Conservation (phyloP, 805 yeast species). For the Maudiozyma bulderi region DNA sequence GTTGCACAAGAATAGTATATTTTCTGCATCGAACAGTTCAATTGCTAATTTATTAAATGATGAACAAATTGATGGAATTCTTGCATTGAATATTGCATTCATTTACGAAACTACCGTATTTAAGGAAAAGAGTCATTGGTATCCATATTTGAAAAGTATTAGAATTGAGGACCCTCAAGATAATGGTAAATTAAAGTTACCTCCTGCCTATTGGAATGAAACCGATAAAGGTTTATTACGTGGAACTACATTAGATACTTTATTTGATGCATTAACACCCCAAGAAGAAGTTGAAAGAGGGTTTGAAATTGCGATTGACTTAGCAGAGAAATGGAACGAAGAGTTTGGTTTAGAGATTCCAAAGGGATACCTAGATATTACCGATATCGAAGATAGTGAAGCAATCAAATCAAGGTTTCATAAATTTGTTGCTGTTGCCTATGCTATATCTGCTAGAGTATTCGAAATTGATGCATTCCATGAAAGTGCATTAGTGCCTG, state of each 20-base stretch:
- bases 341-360: conserved; percentile 26
- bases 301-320: conserved; percentile 30
- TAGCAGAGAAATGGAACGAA: conserved; percentile 28
- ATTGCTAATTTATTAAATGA: conserved; percentile 63
- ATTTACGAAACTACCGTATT: conserved; percentile 54
- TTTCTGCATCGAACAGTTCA: conserved; percentile 49
- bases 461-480: conserved; percentile 72
- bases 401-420: conserved; percentile 26
- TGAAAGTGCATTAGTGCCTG: conserved; percentile 73
- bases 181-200: conserved; percentile 31
- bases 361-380: conserved; percentile 17
- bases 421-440: conserved; percentile 47
- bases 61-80: conserved; percentile 50
- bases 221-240: conserved; percentile 37
- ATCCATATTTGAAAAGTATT: conserved; percentile 48
- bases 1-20: conserved; percentile 50
- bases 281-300: conserved; percentile 32
- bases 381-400: conserved; percentile 15
- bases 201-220: conserved; percentile 60
- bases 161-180: conserved; percentile 25
- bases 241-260: conserved; percentile 55
- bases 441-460: conserved; percentile 64
- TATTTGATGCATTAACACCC: conserved; percentile 33
- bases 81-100: conserved; percentile 56
- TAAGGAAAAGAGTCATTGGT: conserved; percentile 74